Evolutionary conservation across 2,329 filamentous ascomycete genomes (phyloP).

Genomic region (Diaporthe longicolla): DNA sequence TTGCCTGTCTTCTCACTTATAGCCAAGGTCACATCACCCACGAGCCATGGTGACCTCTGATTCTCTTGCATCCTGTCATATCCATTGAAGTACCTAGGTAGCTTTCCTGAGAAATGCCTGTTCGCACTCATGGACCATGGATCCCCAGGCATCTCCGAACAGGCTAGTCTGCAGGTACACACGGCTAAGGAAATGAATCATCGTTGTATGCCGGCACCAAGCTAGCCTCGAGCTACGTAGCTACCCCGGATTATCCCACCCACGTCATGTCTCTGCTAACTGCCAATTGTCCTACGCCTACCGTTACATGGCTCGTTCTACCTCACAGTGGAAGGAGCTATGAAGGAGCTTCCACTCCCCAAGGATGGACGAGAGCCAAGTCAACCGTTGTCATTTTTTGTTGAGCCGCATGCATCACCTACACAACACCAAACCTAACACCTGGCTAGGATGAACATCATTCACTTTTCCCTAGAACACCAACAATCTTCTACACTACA

Average conservation of each 20-base stretch:
- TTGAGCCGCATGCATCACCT: neutral
- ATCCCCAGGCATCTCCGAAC: neutral
- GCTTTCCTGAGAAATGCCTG: neutral
- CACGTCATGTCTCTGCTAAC: slow-evolving; percentile 5
- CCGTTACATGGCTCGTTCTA: too few species aligned
- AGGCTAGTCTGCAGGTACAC: neutral
- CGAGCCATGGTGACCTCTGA: neutral
- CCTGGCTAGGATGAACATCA: neutral
- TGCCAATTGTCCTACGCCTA: neutral
- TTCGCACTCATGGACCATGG: neutral
- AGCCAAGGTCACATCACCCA: neutral
- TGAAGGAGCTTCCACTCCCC: too few species aligned
- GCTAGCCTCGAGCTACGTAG: slow-evolving; percentile 13
- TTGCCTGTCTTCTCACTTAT: too few species aligned
- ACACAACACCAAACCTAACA: too few species aligned
- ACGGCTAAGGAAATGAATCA: slow-evolving; percentile 9
- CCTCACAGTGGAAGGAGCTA: too few species aligned
- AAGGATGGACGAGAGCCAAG: neutral
- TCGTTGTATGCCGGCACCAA: slow-evolving; percentile 10
- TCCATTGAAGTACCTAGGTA: too few species aligned
- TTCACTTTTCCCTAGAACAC: neutral
- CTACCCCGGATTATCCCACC: slow-evolving; percentile 17
- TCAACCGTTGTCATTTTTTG: too few species aligned
- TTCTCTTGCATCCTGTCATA: too few species aligned
- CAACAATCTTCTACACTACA: neutral